Evolutionary conservation across 106 monocot species (phyloP).

Genomic region (Dendrobium officinale): DNA sequence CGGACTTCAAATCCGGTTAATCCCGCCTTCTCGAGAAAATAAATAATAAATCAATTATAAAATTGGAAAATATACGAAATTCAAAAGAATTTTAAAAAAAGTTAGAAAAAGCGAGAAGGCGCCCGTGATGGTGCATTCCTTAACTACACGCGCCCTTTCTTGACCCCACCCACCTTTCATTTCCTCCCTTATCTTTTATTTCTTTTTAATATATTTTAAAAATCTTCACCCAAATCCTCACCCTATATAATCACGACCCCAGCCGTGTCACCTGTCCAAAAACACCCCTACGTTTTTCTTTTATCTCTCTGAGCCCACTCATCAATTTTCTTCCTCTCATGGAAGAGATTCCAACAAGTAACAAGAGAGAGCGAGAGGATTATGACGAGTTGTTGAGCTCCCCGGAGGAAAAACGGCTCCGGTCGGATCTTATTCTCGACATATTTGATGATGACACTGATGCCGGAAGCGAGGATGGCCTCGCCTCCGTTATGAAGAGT

Average conservation of each 20-base stretch:
- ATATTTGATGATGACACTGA: constrained; percentile 21
- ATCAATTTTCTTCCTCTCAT: not conserved
- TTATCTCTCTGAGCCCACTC: not conserved
- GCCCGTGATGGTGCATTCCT: constrained; percentile 8
- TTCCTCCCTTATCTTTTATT: not conserved
- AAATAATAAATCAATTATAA: not conserved
- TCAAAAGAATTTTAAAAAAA: not conserved
- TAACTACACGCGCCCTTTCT: constrained; percentile 18
- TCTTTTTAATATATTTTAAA: not conserved
- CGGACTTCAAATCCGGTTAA: constrained; percentile 20
- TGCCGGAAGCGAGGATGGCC: constrained; percentile 15
- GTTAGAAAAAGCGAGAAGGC: not conserved
- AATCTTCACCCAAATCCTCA: not conserved
- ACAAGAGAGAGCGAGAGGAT: constrained; percentile 1
- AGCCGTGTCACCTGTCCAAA: constrained; percentile 1
- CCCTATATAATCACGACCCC: constrained; percentile 15
- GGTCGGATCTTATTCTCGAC: constrained; percentile 6
- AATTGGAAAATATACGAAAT: not conserved
- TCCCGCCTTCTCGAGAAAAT: not conserved
- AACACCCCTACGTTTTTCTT: constrained; percentile 6
- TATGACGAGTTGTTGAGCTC: not conserved
- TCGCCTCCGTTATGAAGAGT: constrained; percentile 33
- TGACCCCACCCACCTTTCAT: constrained; percentile 4
- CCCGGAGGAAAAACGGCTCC: constrained; percentile 14
- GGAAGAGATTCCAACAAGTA: not conserved